A percentile compares a stretch with the other conserved stretches of the same genome.
Conservation (phyloP, 2,329 filamentous ascomycete species). For the Drechslerella coelobrocha region DNA sequence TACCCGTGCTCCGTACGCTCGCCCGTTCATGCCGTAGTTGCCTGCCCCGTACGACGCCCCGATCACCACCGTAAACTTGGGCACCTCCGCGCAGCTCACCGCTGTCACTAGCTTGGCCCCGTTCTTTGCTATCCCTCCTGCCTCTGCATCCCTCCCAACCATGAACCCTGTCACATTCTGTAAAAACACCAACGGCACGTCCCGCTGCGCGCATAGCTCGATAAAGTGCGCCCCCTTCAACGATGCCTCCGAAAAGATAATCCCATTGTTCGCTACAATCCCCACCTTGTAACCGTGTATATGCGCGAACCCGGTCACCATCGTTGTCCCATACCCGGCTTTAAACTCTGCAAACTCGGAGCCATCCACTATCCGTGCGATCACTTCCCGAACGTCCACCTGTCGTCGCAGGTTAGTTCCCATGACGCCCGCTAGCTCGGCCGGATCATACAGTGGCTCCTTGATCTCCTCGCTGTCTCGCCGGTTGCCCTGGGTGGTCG, state of each 20-base stretch:
- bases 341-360: conserved; percentile 95
- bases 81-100: conserved; percentile 90
- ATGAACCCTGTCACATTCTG: conserved; percentile 99
- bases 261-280: conserved; percentile 94
- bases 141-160: conserved; percentile 91
- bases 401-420: conserved; percentile 87
- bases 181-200: conserved; percentile 87
- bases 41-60: conserved; percentile 65
- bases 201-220: conserved; percentile 87
- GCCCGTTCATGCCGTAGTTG: conserved; percentile 98
- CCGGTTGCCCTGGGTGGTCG: conserved; percentile 60
- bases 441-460: conserved; percentile 79
- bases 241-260: conserved; percentile 85
- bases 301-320: conserved; percentile 88
- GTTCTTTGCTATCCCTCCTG: conserved; percentile 95
- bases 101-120: conserved; percentile 96
- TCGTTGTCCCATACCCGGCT: conserved; percentile 82
- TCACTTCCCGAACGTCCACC: conserved; percentile 85
- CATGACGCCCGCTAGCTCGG: conserved; percentile 85
- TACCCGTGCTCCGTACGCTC: conserved; percentile 69
- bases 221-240: conserved; percentile 97
- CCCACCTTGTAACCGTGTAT: conserved; percentile 92
- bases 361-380: conserved; percentile 89
- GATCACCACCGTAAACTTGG: conserved; percentile 97
- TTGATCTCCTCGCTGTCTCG: conserved; percentile 64